Evolutionary conservation across 768 basidiomycete species (phyloP), one percentile per base, ranked within the genome.

Genomic region (Tremella mesenterica): DNA sequence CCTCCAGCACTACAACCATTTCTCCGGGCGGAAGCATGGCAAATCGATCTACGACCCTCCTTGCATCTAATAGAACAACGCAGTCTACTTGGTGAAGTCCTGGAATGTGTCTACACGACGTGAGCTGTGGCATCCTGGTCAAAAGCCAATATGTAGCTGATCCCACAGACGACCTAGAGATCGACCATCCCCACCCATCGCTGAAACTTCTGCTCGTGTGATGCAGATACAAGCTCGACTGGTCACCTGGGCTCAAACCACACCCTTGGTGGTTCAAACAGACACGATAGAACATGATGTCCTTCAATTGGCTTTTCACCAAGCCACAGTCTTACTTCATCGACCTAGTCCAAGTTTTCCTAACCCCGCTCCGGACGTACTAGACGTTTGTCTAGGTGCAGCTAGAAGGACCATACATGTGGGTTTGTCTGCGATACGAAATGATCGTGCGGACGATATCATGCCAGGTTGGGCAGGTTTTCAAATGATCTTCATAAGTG

Each of bases 261-360:
- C 25, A 14, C 41, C 29, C 2, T 18, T 26, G 7, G 16, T 52
- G 20, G 28, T 43, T 20, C 27, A 18, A 7, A 16, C 28, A 8
- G 50, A 38, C 18, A 46, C 30, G n/a, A 31, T 46, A 18, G 44
- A 45, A 13, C 44, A 45, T 31, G 27, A 47, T 25, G 44, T 53
- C 18, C 52, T 53, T 2, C 45, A 53, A n/a, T 45, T 53, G 3
- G 44, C 44, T n/a, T 48, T 53, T 25, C 52, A 53, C 30, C 52
- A 53, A 16, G 52, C 52, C 2, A 53, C 52, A 12, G 28, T 53
- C 6, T 23, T 53, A 2, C 45, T 53, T 7, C 44, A 53, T 25
- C 52, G 52, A 3, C 52, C 52, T 16, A 53, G 52, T 27, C 52
- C 52, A 12, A 31, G 26, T 10, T 53, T 53, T 25, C 52, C 52